A percentile compares a stretch with the other conserved stretches of the same genome.
phyloP scores from a whole-genome alignment of 2,329 filamentous ascomycete species.

The Colletotrichum spaethianum region DNA sequence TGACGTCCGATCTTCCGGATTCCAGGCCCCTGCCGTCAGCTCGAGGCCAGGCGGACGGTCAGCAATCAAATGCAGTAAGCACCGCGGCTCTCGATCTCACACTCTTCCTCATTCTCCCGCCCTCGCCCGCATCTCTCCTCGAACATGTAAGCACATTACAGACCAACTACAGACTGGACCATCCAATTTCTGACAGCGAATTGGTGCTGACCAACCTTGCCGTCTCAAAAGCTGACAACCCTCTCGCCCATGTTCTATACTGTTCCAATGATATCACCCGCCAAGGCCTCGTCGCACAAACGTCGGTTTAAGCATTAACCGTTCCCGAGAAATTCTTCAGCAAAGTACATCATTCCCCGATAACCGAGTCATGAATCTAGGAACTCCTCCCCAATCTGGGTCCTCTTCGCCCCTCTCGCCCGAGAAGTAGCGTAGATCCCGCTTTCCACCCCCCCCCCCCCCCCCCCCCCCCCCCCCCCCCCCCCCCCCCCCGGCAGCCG shows the following conservation, averaged over 20 bases:
- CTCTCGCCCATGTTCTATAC: neutral
- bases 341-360: slow-evolving; percentile 17
- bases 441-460: neutral
- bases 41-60: neutral
- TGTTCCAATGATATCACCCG: neutral
- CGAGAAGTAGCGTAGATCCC: slow-evolving; percentile 16
- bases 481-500: neutral
- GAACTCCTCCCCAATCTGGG: neutral
- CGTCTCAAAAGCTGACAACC: neutral
- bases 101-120: neutral
- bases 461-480: neutral
- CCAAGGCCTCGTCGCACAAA: slow-evolving; percentile 15
- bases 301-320: slow-evolving; percentile 28
- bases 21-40: neutral
- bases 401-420: neutral
- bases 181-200: neutral
- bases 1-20: slow-evolving; percentile 12
- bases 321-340: slow-evolving; percentile 18
- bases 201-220: neutral
- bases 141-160: slow-evolving; percentile 17
- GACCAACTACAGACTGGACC: neutral
- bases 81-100: neutral
- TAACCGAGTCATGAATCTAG: slow-evolving; percentile 36
- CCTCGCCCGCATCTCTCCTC: neutral
- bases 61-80: slow-evolving; percentile 1